Evolutionary conservation across 2,329 filamentous ascomycete genomes (phyloP).

Genomic region (Dendrostoma leiphaemia): DNA sequence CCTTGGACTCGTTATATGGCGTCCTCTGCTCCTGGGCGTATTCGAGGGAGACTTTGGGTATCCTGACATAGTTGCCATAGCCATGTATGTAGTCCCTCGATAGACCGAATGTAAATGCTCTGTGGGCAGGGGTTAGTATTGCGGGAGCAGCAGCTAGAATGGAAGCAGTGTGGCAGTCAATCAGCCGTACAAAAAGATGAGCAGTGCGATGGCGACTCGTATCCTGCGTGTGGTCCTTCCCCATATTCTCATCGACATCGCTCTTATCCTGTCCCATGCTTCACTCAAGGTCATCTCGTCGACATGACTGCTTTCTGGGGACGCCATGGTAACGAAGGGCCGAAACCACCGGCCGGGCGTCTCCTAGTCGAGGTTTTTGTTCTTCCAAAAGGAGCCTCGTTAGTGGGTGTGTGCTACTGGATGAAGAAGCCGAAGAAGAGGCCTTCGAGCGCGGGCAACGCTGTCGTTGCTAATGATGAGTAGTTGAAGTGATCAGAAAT

Average conservation of each 20-base stretch:
- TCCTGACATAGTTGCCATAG: slow-evolving; percentile 13
- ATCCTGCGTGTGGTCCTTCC: slow-evolving; percentile 16
- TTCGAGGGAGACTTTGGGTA: slow-evolving; percentile 17
- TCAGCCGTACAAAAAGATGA: slow-evolving; percentile 15
- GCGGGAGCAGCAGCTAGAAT: background rate
- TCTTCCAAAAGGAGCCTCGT: background rate
- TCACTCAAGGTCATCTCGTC: slow-evolving; percentile 17
- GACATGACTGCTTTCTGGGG: background rate
- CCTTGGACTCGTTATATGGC: slow-evolving; percentile 46
- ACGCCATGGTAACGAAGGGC: slow-evolving; percentile 15
- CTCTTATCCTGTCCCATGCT: slow-evolving; percentile 14
- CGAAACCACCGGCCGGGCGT: no score
- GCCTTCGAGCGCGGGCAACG: no score
- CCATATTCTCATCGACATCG: slow-evolving; percentile 13
- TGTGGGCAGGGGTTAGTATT: slow-evolving; percentile 2
- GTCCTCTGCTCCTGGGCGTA: slow-evolving; percentile 26
- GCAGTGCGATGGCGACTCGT: slow-evolving; percentile 5
- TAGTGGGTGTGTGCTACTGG: slow-evolving; percentile 22
- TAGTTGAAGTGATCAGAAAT: no score
- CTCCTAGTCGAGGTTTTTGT: no score
- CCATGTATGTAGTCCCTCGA: slow-evolving; percentile 14
- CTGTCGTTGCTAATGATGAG: no score
- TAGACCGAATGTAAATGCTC: slow-evolving; percentile 8
- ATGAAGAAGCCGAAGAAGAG: no score
- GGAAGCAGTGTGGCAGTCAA: background rate